Base-by-base conservation (phyloP, 1,139 yeast species). In the Spathaspora sp. region DNA sequence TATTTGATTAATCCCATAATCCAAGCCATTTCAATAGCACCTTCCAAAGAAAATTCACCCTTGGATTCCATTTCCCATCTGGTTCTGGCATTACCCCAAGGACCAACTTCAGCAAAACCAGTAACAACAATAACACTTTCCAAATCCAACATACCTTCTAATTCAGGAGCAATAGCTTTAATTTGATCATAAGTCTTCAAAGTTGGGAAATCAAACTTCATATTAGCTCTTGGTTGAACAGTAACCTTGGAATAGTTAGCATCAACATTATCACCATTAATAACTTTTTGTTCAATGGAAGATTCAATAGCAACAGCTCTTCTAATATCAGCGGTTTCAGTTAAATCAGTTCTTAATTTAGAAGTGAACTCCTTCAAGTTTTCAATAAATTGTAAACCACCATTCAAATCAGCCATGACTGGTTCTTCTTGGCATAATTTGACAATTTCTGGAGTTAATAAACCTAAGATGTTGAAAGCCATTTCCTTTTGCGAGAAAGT, bases 1-100 rank as follows among this genome's bases (percentile, higher is more conserved):
- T 93, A 93, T 71, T 88, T 89, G 74, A 93, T 90, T 67, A 87
- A 80, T 57, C 98, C 98, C 98, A 93, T 93, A 58, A 93, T 90
- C 98, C 98, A 93, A 45, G 99, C 98, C 96, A 93, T 91, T 76
- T 93, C 99, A 65, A 93, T 87, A 63, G 97, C 87, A 64, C 99
- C 99, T 74, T 93, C 99, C 61, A 93, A 76, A n/a, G 98, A 91
- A 71, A 93, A 93, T 64, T 88, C 90, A 61, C 99, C 99, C 51
- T 71, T 57, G 47, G 97, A 89, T 75, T 93, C 99, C 96, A 93
- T 93, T 72, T 93, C 98, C 99, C 99, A 93, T 79, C 99, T 85
- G 51, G 99, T 93, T 80, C 98, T 88, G 41, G 99, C 74, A 67
- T 91, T 90, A 82, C 99, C 99, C 97, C 97, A 95, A 65, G 99